Evolutionary conservation across 2,329 filamentous ascomycete species (phyloP).

Genomic region (Exophiala oligosperma): DNA sequence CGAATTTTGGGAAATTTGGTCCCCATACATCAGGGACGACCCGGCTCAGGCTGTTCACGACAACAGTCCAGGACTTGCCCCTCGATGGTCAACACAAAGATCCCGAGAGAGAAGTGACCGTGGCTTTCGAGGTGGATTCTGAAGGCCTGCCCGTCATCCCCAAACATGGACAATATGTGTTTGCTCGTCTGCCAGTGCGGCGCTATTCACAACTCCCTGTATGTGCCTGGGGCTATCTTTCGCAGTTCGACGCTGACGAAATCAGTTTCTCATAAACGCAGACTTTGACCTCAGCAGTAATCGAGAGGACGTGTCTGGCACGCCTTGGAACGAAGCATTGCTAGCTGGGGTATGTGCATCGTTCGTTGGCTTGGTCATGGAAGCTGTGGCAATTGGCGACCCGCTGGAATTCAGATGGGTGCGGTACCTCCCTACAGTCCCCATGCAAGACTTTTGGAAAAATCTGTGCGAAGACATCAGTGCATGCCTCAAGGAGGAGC

Average conservation of each 20-base stretch:
- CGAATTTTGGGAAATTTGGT: constrained; percentile 5
- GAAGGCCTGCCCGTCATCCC: constrained; percentile 5
- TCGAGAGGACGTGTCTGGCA: constrained; percentile 8
- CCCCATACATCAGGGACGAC: constrained; percentile 10
- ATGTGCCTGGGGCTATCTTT: background rate
- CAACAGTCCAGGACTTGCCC: constrained; percentile 7
- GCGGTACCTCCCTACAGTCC: constrained; percentile 13
- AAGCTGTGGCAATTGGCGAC: background rate
- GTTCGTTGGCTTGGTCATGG: constrained; percentile 3
- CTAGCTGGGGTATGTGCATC: background rate
- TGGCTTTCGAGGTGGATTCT: constrained; percentile 14
- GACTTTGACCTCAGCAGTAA: constrained; percentile 12
- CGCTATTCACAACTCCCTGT: constrained; percentile 4
- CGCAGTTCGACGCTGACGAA: background rate
- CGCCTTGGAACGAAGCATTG: constrained; percentile 7
- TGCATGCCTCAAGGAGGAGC: background rate
- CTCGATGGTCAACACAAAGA: background rate
- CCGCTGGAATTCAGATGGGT: constrained; percentile 13
- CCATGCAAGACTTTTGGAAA: constrained; percentile 16
- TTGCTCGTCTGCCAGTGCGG: constrained; percentile 32
- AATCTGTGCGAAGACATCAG: constrained; percentile 1
- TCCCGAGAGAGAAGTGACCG: constrained; percentile 3
- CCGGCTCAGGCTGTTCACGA: constrained; percentile 7
- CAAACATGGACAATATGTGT: constrained; percentile 11
- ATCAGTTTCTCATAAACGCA: constrained; percentile 14